These are phyloP conservation scores for Colletotrichum truncatum DNA, from an alignment of 2,329 filamentous ascomycete species.

Conservation along the genomic window DNA sequence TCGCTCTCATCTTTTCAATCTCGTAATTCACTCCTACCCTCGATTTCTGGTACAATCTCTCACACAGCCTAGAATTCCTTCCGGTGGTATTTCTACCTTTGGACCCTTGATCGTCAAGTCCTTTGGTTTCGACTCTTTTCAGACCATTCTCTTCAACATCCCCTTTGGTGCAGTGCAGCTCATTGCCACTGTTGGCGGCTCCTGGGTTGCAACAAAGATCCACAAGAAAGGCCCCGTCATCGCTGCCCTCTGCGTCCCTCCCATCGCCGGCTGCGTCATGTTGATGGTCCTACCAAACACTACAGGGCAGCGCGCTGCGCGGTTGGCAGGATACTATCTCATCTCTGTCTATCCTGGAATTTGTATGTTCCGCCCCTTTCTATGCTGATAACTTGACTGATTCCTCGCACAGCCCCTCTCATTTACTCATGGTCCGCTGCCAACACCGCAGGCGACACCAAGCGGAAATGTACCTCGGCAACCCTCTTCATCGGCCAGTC, in stretches of 20 bases:
- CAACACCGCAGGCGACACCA: slow-evolving; percentile 73
- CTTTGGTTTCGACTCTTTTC: slow-evolving; percentile 65
- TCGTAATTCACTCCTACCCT: slow-evolving; percentile 45
- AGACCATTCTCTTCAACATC: slow-evolving; percentile 68
- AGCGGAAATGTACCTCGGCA: slow-evolving; percentile 70
- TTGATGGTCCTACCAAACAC: slow-evolving; percentile 59
- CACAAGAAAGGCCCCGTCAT: slow-evolving; percentile 66
- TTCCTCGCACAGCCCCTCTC: slow-evolving; percentile 51
- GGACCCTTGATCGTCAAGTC: slow-evolving; percentile 66
- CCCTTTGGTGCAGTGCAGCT: slow-evolving; percentile 70
- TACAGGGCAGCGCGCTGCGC: slow-evolving; percentile 52
- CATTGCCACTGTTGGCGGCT: slow-evolving; percentile 66
- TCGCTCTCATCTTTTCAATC: slow-evolving; percentile 58
- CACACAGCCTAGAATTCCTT: slow-evolving; percentile 49
- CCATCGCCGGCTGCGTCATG: slow-evolving; percentile 65
- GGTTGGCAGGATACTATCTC: slow-evolving; percentile 67
- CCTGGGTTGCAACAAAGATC: slow-evolving; percentile 61
- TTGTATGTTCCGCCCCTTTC: not conserved
- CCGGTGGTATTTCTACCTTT: slow-evolving; percentile 67
- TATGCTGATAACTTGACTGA: not conserved
- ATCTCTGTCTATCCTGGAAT: slow-evolving; percentile 67
- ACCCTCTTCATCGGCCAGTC: slow-evolving; percentile 68
- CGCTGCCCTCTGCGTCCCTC: slow-evolving; percentile 61
- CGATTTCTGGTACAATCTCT: not conserved
- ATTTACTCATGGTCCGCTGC: slow-evolving; percentile 66